Percentiles rank a stretch among this genome's conserved stretches.
Conservation (phyloP, 73 alveolate species). For the Paramecium sexaurelia region DNA sequence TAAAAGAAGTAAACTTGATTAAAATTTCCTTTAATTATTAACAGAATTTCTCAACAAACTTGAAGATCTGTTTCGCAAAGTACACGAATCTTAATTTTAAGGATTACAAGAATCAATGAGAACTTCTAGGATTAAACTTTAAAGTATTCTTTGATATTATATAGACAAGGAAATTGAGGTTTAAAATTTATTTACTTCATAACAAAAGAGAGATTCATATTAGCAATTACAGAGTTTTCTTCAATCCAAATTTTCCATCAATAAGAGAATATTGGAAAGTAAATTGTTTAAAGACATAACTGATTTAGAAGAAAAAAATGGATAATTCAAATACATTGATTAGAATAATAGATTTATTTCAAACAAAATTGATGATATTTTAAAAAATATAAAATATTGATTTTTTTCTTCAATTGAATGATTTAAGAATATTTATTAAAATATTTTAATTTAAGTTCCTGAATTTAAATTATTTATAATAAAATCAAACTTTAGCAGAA, state of each 20-base stretch:
- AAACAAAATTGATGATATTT: slow-evolving; percentile 16
- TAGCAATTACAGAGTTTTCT: not conserved
- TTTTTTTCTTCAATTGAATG: not conserved
- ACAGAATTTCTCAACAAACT: not conserved
- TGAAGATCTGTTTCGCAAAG: not conserved
- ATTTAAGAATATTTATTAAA: not conserved
- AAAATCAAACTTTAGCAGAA: not conserved
- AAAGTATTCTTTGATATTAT: not conserved
- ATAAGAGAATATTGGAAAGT: not conserved
- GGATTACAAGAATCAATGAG: not conserved
- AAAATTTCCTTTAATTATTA: not conserved
- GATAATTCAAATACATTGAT: slow-evolving; percentile 1
- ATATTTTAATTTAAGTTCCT: not conserved
- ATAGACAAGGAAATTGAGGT: slow-evolving; percentile 19
- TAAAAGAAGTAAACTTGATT: not conserved
- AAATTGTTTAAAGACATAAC: not conserved
- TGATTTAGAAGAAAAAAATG: not conserved
- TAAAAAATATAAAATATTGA: not conserved
- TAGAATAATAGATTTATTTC: slow-evolving; percentile 19
- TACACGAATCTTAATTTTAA: not conserved
- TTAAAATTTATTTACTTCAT: not conserved
- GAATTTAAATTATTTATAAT: not conserved
- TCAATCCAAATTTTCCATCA: not conserved
- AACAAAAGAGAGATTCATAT: not conserved
- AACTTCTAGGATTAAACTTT: not conserved